Conservation (phyloP, 805 yeast genomes). For the Barnettozyma sp. region DNA sequence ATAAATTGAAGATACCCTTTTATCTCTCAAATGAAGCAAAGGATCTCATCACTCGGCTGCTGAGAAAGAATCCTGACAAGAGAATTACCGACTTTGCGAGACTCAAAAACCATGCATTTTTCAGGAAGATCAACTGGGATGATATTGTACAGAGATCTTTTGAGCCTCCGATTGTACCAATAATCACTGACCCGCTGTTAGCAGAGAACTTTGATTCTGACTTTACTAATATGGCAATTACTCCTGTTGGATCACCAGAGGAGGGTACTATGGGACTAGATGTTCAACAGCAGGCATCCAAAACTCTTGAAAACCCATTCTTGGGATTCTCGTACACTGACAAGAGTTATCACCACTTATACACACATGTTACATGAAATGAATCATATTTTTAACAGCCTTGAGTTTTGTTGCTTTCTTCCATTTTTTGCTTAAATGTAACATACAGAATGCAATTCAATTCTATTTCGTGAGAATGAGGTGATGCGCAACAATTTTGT, state of each 20-base stretch:
- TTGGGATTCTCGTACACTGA: constrained; percentile 42
- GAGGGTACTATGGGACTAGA: too few species aligned
- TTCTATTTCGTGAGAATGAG: too few species aligned
- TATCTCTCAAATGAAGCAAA: constrained; percentile 76
- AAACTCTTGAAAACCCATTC: constrained; percentile 25
- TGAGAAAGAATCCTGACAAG: constrained; percentile 63
- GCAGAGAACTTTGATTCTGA: constrained; percentile 84
- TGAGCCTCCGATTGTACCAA: constrained; percentile 75
- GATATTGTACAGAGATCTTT: constrained; percentile 38
- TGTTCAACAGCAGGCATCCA: constrained; percentile 5
- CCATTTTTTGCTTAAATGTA: too few species aligned
- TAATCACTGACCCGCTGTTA: constrained; percentile 69
- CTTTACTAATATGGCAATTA: constrained; percentile 62
- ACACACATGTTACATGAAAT: too few species aligned
- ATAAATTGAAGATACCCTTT: constrained; percentile 62
- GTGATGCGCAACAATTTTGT: too few species aligned
- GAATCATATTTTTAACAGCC: too few species aligned
- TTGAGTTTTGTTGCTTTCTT: too few species aligned
- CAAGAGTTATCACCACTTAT: constrained; percentile 13
- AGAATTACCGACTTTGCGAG: constrained; percentile 53
- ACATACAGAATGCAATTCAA: too few species aligned
- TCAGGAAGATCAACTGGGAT: constrained; percentile 71
- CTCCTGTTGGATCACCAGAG: constrained; percentile 21
- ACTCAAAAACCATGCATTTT: constrained; percentile 62
- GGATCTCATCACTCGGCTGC: constrained; percentile 57